A percentile compares a stretch with the other conserved stretches of the same genome.
phyloP scores from a whole-genome alignment of 495 filamentous ascomycete species.

The Aspergillus homomorphus region DNA sequence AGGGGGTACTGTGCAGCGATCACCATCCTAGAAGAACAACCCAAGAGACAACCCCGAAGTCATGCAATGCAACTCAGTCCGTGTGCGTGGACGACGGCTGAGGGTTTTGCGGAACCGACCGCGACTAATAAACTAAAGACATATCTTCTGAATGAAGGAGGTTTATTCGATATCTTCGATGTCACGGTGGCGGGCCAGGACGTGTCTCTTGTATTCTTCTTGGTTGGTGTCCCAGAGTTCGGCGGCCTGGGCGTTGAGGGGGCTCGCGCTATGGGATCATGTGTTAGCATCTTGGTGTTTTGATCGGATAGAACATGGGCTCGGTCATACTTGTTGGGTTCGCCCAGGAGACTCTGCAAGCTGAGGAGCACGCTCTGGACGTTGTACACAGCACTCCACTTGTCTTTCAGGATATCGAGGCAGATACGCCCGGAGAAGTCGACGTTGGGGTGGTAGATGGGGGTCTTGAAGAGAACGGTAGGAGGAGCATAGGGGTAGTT shows the following conservation, averaged over 20 bases:
- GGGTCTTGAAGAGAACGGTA: slow-evolving; percentile 87
- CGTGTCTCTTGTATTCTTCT: slow-evolving; percentile 77
- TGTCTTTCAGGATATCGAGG: slow-evolving; percentile 96
- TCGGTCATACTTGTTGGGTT: slow-evolving; percentile 87
- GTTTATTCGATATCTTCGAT: slow-evolving; percentile 52
- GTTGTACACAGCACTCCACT: slow-evolving; percentile 96
- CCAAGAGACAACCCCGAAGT: slow-evolving; percentile 10
- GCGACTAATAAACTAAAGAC: not conserved
- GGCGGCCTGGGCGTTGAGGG: slow-evolving; percentile 92
- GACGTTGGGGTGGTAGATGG: slow-evolving; percentile 92
- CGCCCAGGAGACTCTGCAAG: slow-evolving; percentile 90
- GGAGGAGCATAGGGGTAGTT: slow-evolving; percentile 95
- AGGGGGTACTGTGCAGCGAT: slow-evolving; percentile 1
- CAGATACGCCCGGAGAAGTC: slow-evolving; percentile 92
- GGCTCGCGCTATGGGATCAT: slow-evolving; percentile 65
- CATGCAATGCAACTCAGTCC: slow-evolving; percentile 23
- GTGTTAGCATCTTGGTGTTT: slow-evolving; percentile 13
- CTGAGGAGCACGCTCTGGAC: slow-evolving; percentile 89
- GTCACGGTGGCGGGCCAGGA: slow-evolving; percentile 62
- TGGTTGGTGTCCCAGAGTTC: slow-evolving; percentile 92
- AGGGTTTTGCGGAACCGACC: slow-evolving; percentile 6
- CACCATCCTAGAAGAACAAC: slow-evolving; percentile 17
- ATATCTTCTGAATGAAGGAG: not conserved
- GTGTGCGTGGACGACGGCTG: not conserved
- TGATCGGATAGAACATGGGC: not conserved